These are phyloP conservation scores for Phytophthora podocarpi DNA, from an alignment of 352 stramenopile genomes.

Conservation along the genomic window DNA sequence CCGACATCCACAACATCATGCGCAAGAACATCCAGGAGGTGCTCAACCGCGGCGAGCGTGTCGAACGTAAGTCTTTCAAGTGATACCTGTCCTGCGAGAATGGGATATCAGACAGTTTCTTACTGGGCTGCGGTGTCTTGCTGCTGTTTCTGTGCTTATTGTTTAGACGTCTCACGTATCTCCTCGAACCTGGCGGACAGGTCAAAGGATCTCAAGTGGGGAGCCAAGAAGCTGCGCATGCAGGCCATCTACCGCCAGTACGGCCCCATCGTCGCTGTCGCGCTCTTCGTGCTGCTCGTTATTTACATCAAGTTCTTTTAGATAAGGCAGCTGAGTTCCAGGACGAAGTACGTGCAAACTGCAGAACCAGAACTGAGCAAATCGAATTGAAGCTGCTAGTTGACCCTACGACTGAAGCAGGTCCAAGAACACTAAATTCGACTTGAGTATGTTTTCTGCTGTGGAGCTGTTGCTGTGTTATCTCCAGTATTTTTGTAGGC, in stretches of 20 bases:
- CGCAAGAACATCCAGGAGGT: conserved; percentile 98
- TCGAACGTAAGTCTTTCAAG: conserved; percentile 67
- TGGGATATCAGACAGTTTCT: neutral
- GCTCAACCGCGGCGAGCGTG: conserved; percentile 89
- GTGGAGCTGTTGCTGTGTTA: neutral
- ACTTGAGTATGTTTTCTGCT: conserved; percentile 3
- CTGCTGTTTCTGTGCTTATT: conserved; percentile 1
- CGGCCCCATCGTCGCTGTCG: conserved; percentile 79
- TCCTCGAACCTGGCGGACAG: conserved; percentile 92
- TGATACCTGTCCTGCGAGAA: neutral
- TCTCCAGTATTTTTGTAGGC: conserved; percentile 15
- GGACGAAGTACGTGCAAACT: conserved; percentile 3
- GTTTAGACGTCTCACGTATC: conserved; percentile 83
- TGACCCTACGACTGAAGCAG: conserved; percentile 2
- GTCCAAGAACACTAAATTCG: conserved; percentile 20
- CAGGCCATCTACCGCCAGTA: conserved; percentile 91
- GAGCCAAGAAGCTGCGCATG: conserved; percentile 93
- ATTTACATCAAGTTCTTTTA: conserved; percentile 94
- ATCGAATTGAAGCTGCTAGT: conserved; percentile 7
- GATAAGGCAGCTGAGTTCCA: conserved; percentile 23
- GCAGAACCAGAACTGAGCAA: conserved; percentile 14
- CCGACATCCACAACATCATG: conserved; percentile 99
- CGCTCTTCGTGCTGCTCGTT: conserved; percentile 85
- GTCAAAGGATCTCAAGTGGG: conserved; percentile 98
- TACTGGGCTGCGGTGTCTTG: neutral